Base-by-base conservation (phyloP, 805 yeast species). In the Candida insectalens region DNA sequence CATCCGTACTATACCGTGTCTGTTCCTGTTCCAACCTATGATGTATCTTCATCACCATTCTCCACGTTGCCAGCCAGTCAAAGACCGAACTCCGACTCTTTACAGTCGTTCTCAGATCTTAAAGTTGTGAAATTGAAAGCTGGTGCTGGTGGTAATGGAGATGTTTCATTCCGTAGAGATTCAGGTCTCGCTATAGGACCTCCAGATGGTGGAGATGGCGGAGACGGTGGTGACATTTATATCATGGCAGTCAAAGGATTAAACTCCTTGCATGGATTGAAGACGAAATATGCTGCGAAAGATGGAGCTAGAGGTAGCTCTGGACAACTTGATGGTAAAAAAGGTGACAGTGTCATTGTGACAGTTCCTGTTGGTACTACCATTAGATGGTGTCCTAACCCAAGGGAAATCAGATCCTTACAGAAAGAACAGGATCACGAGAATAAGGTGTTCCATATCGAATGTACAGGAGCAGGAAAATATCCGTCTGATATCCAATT, bases 121-220 rank as follows among this genome's bases (percentile, higher is more conserved):
- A 69, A 79, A 38, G 67, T 83, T 6, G 65, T 89, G 7, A 72
- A 71, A 36, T 60, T 85, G 6, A 52, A 60, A 3, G 74, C 94
- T 19, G 98, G 98, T 0, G 65, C 61, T 27, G 98, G 98, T 15
- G 98, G 98, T 2, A 67, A 79, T 51, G 98, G 98, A 5, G 65
- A 72, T 21, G 79, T 85, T 0, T 81, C 96, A 0, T 92, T 92
- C 56, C 70, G 78, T 38, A 65, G 96, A 43, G 97, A 85, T 44
- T 83, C 95, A 3, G 83, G 87, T 27, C 60, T 83, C 28, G 67
- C 95, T 0, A 67, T 69, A 14, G 98, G 98, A 0, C 97, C 98
- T 0, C 95, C 98, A 0, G 94, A 88, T 55, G 98, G 98, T n/a
- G 98, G 98, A 7, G 96, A 92, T 59, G 98, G 98, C 20, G 98